Evolutionary conservation across 83 land plant genomes (phyloP).

Genomic region (Thuja plicata): DNA sequence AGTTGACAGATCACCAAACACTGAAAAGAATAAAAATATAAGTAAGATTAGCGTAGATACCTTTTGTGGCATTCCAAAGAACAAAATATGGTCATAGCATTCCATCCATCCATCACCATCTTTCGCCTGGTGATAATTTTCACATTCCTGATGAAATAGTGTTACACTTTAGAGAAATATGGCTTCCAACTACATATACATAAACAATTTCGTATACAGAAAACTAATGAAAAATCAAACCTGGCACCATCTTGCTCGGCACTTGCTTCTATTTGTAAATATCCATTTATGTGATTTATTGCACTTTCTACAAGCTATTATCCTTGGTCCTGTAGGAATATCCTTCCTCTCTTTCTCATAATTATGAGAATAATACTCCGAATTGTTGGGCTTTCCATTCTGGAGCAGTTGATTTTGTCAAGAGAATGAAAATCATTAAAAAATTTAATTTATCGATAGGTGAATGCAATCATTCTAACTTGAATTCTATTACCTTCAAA

Average conservation of each 20-base stretch:
- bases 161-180: neutral
- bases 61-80: constrained; percentile 48
- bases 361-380: constrained; percentile 23
- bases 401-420: constrained; percentile 15
- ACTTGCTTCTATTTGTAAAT: constrained; percentile 68
- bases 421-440: neutral
- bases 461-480: neutral
- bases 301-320: constrained; percentile 86
- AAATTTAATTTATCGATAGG: neutral
- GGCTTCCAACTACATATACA: neutral
- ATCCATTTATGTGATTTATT: constrained; percentile 85
- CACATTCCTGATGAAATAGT: constrained; percentile 61
- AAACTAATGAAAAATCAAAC: constrained; percentile 29
- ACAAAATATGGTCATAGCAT: constrained; percentile 46
- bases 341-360: constrained; percentile 52
- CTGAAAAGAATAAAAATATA: neutral
- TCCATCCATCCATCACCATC: constrained; percentile 99
- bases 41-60: constrained; percentile 19
- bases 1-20: neutral
- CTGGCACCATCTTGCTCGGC: constrained; percentile 97
- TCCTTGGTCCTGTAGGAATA: constrained; percentile 67
- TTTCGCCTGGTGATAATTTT: constrained; percentile 85
- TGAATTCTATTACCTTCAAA: neutral
- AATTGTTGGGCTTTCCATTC: constrained; percentile 29
- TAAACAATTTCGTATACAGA: neutral